Base-by-base conservation (phyloP, 495 filamentous ascomycete species). In the Jackrogersella minutella region DNA sequence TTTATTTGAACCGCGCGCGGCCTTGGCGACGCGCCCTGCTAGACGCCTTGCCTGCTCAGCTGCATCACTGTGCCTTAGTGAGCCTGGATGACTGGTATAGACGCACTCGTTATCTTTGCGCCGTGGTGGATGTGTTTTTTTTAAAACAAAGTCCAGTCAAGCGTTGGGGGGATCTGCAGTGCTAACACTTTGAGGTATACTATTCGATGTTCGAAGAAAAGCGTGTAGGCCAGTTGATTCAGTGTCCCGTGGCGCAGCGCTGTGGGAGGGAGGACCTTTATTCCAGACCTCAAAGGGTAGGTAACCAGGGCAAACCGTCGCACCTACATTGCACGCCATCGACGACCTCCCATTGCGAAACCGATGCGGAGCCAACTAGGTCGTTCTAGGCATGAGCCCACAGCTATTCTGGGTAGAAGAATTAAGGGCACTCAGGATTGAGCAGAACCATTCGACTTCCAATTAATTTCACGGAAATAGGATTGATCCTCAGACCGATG, bases 1-100 rank as follows among this genome's bases (percentile, higher is more conserved):
- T 52, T 68, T 68, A 68, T 68, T 68, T 64, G 59, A 58, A 68
- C 65, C 59, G 54, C 59, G 54, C 31, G 24, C 43, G 11, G 53
- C 55, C 65, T 68, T 68, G 65, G 65, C 65, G 62, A 65, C 19
- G 44, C 51, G 53, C 53, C 24, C 43, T 13, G 43, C 19, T 46
- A 17, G 39, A 6, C n/a, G 9, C 19, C 19, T 26, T 21, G 26
- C 17, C 21, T 24, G 16, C 16, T 19, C 3, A 16, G 5, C 8
- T 16, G 3, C 16, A 8, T 21, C 39, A 7, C 7, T 30, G 7
- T 19, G 8, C 16, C n/a, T n/a, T n/a, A n/a, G n/a, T n/a, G n/a
- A n/a, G n/a, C n/a, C n/a, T n/a, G n/a, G n/a, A n/a, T n/a, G n/a
- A n/a, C n/a, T n/a, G n/a, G n/a, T n/a, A n/a, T n/a, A n/a, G n/a